phyloP scores from a whole-genome alignment of 768 basidiomycete genomes.

The Sarcodon sp. region DNA sequence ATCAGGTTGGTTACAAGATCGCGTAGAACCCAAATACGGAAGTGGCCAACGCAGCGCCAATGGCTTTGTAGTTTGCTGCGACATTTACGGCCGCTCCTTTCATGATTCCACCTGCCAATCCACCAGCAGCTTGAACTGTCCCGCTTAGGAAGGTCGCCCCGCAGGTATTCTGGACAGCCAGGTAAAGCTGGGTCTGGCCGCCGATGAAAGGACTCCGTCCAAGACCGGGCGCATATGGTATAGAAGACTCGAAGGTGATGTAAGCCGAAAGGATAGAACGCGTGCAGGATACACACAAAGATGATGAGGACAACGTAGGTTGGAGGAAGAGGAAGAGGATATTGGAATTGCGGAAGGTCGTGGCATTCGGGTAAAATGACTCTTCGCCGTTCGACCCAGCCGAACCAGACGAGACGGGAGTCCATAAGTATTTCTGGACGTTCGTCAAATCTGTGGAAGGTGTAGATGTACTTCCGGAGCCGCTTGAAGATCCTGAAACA shows the following conservation, averaged over 20 bases:
- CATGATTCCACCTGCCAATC: constrained; percentile 25
- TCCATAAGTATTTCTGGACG: constrained; percentile 15
- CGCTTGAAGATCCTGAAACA: constrained; percentile 4
- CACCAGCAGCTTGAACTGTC: constrained; percentile 58
- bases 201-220: constrained; percentile 46
- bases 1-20: background rate
- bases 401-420: constrained; percentile 7
- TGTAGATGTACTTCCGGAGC: constrained; percentile 10
- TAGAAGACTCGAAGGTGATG: constrained; percentile 57
- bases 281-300: constrained; percentile 77
- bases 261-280: constrained; percentile 64
- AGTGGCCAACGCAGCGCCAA: background rate
- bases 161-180: constrained; percentile 47
- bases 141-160: constrained; percentile 58
- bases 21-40: background rate
- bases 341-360: constrained; percentile 43
- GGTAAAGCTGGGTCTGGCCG: constrained; percentile 57
- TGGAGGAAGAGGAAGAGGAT: constrained; percentile 74
- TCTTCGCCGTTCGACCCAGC: constrained; percentile 19
- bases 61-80: background rate
- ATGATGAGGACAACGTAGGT: constrained; percentile 27
- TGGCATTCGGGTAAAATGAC: constrained; percentile 34
- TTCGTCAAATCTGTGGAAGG: constrained; percentile 3
- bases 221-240: constrained; percentile 71
- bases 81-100: background rate